These are phyloP conservation scores for Bertia moriformis DNA, from an alignment of 2,329 filamentous ascomycete genomes.

Conservation along the genomic window DNA sequence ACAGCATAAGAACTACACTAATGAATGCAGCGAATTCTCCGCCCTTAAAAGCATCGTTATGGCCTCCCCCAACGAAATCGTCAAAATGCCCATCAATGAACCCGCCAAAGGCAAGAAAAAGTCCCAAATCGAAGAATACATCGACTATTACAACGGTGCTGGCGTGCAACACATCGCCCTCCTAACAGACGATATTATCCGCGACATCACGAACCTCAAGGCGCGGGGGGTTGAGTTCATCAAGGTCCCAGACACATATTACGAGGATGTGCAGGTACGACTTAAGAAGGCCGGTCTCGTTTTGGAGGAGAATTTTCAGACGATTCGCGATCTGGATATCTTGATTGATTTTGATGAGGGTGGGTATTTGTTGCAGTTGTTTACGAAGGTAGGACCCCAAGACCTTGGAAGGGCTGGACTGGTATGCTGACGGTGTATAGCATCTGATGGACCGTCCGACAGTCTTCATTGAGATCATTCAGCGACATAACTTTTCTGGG, in stretches of 20 bases:
- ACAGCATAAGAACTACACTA: neutral
- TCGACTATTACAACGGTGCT: conserved; percentile 54
- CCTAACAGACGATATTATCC: conserved; percentile 48
- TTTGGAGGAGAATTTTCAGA: conserved; percentile 49
- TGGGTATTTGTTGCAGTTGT: conserved; percentile 38
- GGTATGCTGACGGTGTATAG: conserved; percentile 11
- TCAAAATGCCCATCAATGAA: conserved; percentile 66
- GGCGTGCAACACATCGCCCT: conserved; percentile 60
- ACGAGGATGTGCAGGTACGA: conserved; percentile 40
- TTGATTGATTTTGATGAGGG: conserved; percentile 59
- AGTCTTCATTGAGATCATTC: conserved; percentile 61
- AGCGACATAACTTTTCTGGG: conserved; percentile 52
- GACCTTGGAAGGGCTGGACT: neutral
- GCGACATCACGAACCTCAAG: conserved; percentile 44
- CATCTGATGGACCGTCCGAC: conserved; percentile 59
- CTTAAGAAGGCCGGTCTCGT: conserved; percentile 21
- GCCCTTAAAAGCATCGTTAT: conserved; percentile 56
- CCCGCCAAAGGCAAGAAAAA: conserved; percentile 53
- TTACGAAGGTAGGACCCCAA: conserved; percentile 17
- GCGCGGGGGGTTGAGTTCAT: conserved; percentile 57
- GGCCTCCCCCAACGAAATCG: conserved; percentile 48
- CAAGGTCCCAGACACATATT: conserved; percentile 52
- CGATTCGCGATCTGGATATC: conserved; percentile 43
- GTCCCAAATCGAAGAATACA: conserved; percentile 55
- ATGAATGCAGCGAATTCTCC: conserved; percentile 38